Conservation (phyloP, 805 yeast species). For the Metschnikowia koreensis region DNA sequence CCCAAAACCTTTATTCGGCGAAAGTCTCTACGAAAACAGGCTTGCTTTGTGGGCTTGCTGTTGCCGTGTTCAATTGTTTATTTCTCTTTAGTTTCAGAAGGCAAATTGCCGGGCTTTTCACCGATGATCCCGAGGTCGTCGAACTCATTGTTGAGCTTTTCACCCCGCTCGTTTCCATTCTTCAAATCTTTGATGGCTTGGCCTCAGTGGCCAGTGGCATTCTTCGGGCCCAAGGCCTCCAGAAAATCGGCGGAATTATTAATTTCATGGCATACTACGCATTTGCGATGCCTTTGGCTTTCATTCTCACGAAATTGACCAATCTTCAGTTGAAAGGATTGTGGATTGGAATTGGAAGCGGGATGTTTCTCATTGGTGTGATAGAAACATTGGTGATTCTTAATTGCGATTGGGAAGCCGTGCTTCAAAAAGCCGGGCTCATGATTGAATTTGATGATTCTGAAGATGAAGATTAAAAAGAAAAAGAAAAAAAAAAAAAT, state of each 20-base stretch:
- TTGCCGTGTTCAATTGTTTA: constrained; percentile 40
- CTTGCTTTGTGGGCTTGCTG: constrained; percentile 28
- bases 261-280: constrained; percentile 71
- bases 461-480: constrained; percentile 5
- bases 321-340: constrained; percentile 57
- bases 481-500: neutral
- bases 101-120: constrained; percentile 57
- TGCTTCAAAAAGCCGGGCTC: constrained; percentile 35
- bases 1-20: constrained; percentile 38
- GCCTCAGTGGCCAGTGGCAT: constrained; percentile 73
- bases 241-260: constrained; percentile 66
- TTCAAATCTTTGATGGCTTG: constrained; percentile 68
- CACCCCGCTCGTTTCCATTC: constrained; percentile 58
- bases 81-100: constrained; percentile 46
- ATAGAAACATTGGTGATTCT: constrained; percentile 48
- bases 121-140: constrained; percentile 59
- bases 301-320: constrained; percentile 47
- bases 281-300: constrained; percentile 67
- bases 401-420: constrained; percentile 52
- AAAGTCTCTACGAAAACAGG: constrained; percentile 34
- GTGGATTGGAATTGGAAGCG: constrained; percentile 74
- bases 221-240: constrained; percentile 74
- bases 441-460: constrained; percentile 17
- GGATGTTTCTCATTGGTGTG: constrained; percentile 53
- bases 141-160: constrained; percentile 51